Conservation (phyloP, 257 asterid species). For the Leonotis leonurus region DNA sequence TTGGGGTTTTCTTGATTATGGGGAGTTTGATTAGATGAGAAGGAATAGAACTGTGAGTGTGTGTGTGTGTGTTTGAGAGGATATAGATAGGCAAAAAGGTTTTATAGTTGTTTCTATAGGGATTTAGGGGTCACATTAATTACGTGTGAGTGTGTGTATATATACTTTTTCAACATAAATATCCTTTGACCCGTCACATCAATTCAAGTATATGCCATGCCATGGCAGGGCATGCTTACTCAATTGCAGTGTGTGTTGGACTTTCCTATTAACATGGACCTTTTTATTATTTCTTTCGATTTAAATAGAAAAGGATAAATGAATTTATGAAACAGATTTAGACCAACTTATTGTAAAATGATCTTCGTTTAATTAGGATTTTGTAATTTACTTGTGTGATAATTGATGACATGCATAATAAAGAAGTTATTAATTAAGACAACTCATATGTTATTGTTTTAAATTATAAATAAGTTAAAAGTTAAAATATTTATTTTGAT, state of each 20-base stretch:
- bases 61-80: neutral
- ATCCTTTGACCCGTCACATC: conserved; percentile 32
- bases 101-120: neutral
- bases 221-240: neutral
- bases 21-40: neutral
- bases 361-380: too few relatives aligned
- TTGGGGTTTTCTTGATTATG: too few relatives aligned
- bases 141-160: too few relatives aligned
- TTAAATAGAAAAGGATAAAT: neutral
- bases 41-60: neutral
- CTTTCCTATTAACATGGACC: neutral
- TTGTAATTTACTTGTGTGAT: too few relatives aligned
- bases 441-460: too few relatives aligned
- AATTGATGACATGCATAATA: too few relatives aligned
- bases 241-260: neutral
- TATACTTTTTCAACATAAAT: conserved; percentile 10
- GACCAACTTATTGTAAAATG: too few relatives aligned
- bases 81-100: neutral
- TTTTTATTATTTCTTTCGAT: neutral
- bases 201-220: neutral
- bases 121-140: neutral
- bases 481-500: too few relatives aligned
- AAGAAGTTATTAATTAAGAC: too few relatives aligned
- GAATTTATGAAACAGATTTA: too few relatives aligned
- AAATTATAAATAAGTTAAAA: too few relatives aligned